Base-by-base conservation (phyloP, 352 stramenopile genomes). In the Phytophthora capsici region DNA sequence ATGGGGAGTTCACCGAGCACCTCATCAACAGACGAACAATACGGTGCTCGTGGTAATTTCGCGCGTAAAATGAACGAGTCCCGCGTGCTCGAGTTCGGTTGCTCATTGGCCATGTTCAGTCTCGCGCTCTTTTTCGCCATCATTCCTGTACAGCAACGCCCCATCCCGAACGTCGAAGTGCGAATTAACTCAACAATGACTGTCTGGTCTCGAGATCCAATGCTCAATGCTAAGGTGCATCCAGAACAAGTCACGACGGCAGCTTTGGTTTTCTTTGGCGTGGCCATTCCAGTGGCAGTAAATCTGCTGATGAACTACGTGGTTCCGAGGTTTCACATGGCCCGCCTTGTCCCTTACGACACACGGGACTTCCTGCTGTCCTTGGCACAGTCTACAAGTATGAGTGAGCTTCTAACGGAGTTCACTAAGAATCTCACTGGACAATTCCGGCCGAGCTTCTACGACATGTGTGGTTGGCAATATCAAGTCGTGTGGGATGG, bases 401-500 rank as follows among this genome's bases (percentile, higher is more conserved):
- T 93, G 52, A 68, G 70, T 19, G 58, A 79, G 61, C 38, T 91
- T 36, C 66, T 90, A 20, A 92, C 81, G 19, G 80, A 93, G 57
- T 89, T 93, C 38, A 81, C 77, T 6, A 93, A 93, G 63, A 86
- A 86, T 56, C 56, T 86, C 38, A 84, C 81, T 0, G 83, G 85
- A 4, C 75, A 81, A 52, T 89, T 92, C 57, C 83, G 85, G 12
- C 81, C 83, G 26, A 82, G 75, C 59, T 93, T 91, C 53, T 78
- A 92, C 48, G 76, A 87, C 61, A 94, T 94, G 85, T 94, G 85
- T 53, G 69, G 78, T 32, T 94, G 85, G 85, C 55, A 89, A 44
- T 86, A 79, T 51, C 53, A 78, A 38, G 59, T 81, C 4, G 66
- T 85, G 22, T 94, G 83, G 82, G 80, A 92, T 47, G 84, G 84